Percentiles rank a stretch among this genome's conserved stretches.
phyloP scores from a whole-genome alignment of 257 asterid species.

The Henckelia pumila region DNA sequence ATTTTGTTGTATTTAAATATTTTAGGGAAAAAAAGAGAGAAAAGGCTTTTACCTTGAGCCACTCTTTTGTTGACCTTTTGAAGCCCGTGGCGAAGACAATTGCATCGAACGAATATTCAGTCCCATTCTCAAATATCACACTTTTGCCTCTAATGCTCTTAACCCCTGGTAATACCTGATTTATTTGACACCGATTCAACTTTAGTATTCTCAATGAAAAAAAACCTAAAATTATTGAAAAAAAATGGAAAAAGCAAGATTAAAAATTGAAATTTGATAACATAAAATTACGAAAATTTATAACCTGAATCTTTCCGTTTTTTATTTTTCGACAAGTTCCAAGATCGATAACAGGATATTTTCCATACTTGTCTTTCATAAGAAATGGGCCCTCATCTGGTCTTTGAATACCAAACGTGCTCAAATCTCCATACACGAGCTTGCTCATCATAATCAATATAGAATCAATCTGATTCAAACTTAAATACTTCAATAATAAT shows the following conservation, averaged over 20 bases:
- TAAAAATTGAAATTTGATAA: too few relatives aligned
- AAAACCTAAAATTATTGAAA: too few relatives aligned
- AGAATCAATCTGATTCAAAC: slow-evolving; percentile 35
- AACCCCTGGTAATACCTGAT: slow-evolving; percentile 60
- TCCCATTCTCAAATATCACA: slow-evolving; percentile 50
- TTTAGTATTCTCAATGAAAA: too few relatives aligned
- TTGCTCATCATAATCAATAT: slow-evolving; percentile 39
- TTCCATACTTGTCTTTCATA: slow-evolving; percentile 49
- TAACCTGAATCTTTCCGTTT: slow-evolving; percentile 61
- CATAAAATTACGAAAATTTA: too few relatives aligned
- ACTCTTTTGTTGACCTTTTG: too few relatives aligned
- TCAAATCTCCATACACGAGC: slow-evolving; percentile 48
- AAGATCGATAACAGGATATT: slow-evolving; percentile 64
- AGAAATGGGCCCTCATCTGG: slow-evolving; percentile 62
- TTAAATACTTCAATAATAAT: slow-evolving; percentile 30
- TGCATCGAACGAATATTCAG: slow-evolving; percentile 44
- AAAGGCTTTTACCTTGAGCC: slow-evolving; percentile 57
- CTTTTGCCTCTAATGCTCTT: slow-evolving; percentile 33
- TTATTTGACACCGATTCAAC: too few relatives aligned
- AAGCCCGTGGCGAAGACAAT: slow-evolving; percentile 77
- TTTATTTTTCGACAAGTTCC: slow-evolving; percentile 57
- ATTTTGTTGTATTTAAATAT: neutral
- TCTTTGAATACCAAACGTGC: slow-evolving; percentile 50
- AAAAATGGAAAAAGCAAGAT: too few relatives aligned
- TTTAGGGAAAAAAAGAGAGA: neutral